Conservation (phyloP, 441 rosid genomes). For the Brassica hybrid region DNA sequence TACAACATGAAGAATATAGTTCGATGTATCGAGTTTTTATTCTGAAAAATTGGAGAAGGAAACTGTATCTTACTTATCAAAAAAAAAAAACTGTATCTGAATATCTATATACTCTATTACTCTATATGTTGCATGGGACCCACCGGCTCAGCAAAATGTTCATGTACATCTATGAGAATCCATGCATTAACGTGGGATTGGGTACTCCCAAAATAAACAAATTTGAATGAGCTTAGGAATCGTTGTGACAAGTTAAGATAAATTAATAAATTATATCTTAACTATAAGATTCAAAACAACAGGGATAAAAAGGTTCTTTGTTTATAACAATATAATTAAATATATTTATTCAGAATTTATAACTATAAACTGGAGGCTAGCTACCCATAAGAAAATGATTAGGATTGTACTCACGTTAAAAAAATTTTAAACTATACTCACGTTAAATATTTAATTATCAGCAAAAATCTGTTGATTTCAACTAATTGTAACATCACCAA, state of each 20-base stretch:
- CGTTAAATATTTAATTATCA: not conserved
- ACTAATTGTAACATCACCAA: not conserved
- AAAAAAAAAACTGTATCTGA: not conserved
- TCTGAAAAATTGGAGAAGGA: constrained; percentile 7
- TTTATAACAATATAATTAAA: not conserved
- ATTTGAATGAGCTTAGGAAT: not conserved
- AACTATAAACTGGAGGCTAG: not conserved
- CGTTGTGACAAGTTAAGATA: not conserved
- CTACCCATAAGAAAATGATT: not conserved
- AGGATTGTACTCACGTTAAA: not conserved
- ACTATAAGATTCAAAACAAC: not conserved
- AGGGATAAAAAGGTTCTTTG: not conserved
- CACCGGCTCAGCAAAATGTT: not conserved
- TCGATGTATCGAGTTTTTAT: constrained; percentile 30
- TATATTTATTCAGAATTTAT: not conserved
- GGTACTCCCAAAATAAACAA: not conserved
- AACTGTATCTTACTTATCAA: not conserved
- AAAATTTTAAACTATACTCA: not conserved
- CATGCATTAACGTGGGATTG: not conserved
- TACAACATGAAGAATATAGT: not conserved
- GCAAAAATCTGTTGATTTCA: not conserved
- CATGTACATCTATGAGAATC: not conserved
- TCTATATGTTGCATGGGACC: not conserved
- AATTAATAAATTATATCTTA: not conserved
- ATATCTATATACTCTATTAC: not conserved